These are phyloP conservation scores for Saccharomyces kudriavzevii DNA, from an alignment of 805 yeast genomes.

Conservation along the genomic window DNA sequence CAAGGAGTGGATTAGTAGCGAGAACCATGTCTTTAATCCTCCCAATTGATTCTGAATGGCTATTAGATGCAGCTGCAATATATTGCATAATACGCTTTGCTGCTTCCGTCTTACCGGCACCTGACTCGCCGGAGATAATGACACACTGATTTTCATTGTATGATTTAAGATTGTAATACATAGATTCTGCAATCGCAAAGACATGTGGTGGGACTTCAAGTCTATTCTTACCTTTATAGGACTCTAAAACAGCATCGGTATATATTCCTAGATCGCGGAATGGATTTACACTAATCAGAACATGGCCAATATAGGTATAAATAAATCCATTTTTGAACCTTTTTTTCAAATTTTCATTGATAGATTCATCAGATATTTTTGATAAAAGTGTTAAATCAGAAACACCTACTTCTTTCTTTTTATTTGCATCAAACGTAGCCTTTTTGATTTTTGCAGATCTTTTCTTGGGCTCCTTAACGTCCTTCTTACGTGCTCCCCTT, in stretches of 20 bases:
- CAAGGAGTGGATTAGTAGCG: slow-evolving; percentile 96
- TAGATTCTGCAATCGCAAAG: slow-evolving; percentile 92
- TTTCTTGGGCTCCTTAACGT: slow-evolving; percentile 46
- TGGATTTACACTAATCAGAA: slow-evolving; percentile 91
- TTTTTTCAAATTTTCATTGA: slow-evolving; percentile 83
- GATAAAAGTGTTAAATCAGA: slow-evolving; percentile 86
- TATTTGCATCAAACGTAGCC: slow-evolving; percentile 80
- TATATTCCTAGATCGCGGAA: slow-evolving; percentile 94
- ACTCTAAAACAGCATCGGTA: slow-evolving; percentile 64
- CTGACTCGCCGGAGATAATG: slow-evolving; percentile 94
- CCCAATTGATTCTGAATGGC: slow-evolving; percentile 61
- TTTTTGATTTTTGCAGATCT: slow-evolving; percentile 57
- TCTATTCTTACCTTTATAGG: slow-evolving; percentile 86
- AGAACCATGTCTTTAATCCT: slow-evolving; percentile 93
- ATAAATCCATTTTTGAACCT: slow-evolving; percentile 84
- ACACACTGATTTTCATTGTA: slow-evolving; percentile 95
- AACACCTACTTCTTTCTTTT: slow-evolving; percentile 97
- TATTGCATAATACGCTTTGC: slow-evolving; percentile 98
- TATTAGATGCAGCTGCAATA: slow-evolving; percentile 68
- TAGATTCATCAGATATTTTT: slow-evolving; percentile 82
- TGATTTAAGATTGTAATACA: slow-evolving; percentile 91
- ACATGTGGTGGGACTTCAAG: slow-evolving; percentile 98
- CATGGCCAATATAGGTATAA: slow-evolving; percentile 91
- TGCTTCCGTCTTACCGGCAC: slow-evolving; percentile 97
- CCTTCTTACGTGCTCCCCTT: slow-evolving; percentile 58